These are phyloP conservation scores for Excoecaria cochinchinensis DNA, from an alignment of 345 rosid species.

Conservation along the genomic window DNA sequence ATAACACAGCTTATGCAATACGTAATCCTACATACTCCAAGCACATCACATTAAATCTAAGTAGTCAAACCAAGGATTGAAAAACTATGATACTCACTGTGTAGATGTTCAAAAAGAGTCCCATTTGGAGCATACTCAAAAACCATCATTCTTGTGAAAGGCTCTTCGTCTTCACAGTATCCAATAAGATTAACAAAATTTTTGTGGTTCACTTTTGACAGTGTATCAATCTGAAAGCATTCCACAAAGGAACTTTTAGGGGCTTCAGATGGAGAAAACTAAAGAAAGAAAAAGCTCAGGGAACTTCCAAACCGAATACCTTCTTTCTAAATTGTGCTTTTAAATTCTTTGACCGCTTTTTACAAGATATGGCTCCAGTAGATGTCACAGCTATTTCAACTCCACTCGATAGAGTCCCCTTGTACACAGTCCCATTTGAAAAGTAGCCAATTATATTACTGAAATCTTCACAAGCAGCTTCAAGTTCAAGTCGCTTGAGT, in stretches of 20 bases:
- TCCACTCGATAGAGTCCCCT: conserved; percentile 87
- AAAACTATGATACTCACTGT: conserved; percentile 46
- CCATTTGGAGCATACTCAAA: conserved; percentile 96
- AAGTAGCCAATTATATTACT: conserved; percentile 82
- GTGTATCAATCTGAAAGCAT: conserved; percentile 58
- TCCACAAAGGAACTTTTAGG: conserved; percentile 9
- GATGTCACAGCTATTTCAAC: conserved; percentile 86
- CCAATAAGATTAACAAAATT: conserved; percentile 87
- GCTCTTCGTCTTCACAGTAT: conserved; percentile 73
- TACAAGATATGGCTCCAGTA: conserved; percentile 38
- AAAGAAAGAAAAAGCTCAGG: background rate
- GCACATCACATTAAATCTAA: background rate
- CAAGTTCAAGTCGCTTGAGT: conserved; percentile 75
- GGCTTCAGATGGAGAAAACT: background rate
- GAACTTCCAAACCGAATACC: conserved; percentile 40
- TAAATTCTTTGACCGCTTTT: conserved; percentile 59
- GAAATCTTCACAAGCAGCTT: conserved; percentile 94
- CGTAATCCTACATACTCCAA: background rate
- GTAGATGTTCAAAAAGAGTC: conserved; percentile 88
- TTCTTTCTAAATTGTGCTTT: conserved; percentile 70
- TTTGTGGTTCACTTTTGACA: conserved; percentile 84
- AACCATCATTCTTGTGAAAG: conserved; percentile 87
- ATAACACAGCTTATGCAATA: background rate
- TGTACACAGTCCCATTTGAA: conserved; percentile 65
- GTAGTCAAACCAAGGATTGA: background rate